A percentile compares a stretch with the other conserved stretches of the same genome.
These are phyloP conservation scores for Ustilago shanxiensis DNA, from an alignment of 1,284 basidiomycete species.

Conservation along the genomic window DNA sequence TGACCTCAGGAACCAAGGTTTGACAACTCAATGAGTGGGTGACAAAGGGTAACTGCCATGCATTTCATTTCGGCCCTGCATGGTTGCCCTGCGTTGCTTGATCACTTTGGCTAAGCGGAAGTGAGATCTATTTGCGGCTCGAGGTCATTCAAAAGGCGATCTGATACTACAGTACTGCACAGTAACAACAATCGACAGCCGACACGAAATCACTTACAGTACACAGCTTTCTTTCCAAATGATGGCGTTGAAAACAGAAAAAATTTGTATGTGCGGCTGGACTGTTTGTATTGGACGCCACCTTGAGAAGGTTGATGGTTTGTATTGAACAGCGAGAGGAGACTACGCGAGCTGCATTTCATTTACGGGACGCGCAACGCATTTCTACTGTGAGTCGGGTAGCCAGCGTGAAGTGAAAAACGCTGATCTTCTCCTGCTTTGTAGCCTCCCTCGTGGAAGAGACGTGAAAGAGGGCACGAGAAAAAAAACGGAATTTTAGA, in stretches of 20 bases:
- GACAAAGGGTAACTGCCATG: background rate
- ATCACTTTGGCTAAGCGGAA: too few relatives aligned
- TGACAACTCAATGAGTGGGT: background rate
- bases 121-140: too few relatives aligned
- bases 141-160: too few relatives aligned
- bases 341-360: background rate
- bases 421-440: too few relatives aligned
- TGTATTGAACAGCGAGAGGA: background rate
- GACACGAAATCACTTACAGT: background rate
- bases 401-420: background rate
- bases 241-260: background rate
- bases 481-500: background rate
- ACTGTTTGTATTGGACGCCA: conserved; percentile 11
- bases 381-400: conserved; percentile 3
- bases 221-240: background rate
- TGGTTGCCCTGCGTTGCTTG: too few relatives aligned
- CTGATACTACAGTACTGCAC: too few relatives aligned
- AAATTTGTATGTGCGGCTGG: background rate
- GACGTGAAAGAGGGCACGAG: too few relatives aligned
- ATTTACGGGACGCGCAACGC: conserved; percentile 6
- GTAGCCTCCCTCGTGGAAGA: conserved; percentile 1
- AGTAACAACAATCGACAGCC: background rate
- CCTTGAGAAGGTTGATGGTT: conserved; percentile 4
- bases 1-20: background rate
- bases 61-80: background rate